Evolutionary conservation across 306 rosid species (phyloP).

Genomic region (Acmispon strigosus): DNA sequence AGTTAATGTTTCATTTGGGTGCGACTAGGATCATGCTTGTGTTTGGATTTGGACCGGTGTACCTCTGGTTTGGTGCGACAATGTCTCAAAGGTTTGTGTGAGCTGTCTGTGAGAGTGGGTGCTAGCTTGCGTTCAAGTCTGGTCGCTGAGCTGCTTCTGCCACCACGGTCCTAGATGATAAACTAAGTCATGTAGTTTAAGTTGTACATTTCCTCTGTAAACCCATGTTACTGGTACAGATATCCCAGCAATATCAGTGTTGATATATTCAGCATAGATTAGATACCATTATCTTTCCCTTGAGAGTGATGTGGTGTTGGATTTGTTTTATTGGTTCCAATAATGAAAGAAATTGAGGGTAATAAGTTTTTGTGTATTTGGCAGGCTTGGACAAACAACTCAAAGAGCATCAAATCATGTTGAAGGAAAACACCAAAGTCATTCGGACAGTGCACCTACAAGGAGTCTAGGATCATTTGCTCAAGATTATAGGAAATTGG

Average conservation of each 20-base stretch:
- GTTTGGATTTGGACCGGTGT: not conserved
- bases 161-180: no score
- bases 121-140: not conserved
- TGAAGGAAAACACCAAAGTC: conserved; percentile 43
- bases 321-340: not conserved
- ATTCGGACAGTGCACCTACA: conserved; percentile 49
- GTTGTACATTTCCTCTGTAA: not conserved
- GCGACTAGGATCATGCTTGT: not conserved
- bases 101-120: not conserved
- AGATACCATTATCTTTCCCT: not conserved
- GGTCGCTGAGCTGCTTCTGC: not conserved
- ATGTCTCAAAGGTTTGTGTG: not conserved
- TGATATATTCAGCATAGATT: not conserved
- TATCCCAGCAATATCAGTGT: not conserved
- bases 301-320: not conserved
- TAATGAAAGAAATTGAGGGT: not conserved
- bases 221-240: not conserved
- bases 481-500: conserved; percentile 87
- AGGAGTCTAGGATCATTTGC: conserved; percentile 79
- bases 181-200: no score
- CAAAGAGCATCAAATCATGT: conserved; percentile 48
- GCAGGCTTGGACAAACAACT: conserved; percentile 74
- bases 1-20: not conserved
- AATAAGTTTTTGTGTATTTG: conserved; percentile 24
- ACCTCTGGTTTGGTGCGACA: not conserved